A percentile compares a stretch with the other conserved stretches of the same genome.
Evolutionary conservation across 2,329 filamentous ascomycete species (phyloP).

Genomic region (Venturia effusa): DNA sequence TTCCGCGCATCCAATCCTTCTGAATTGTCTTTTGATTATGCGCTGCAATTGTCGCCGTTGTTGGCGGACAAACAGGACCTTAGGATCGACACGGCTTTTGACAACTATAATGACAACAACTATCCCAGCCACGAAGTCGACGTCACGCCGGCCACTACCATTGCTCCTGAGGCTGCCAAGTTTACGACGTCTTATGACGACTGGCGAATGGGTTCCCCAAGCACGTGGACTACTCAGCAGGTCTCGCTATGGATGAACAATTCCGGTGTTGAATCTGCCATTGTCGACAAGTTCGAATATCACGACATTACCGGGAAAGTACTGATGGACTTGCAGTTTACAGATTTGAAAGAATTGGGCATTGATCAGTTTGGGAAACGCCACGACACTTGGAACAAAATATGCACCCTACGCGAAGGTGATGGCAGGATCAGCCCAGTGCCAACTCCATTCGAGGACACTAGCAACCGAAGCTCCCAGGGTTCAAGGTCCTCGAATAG

Average conservation of each 20-base stretch:
- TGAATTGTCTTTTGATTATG: constrained; percentile 39
- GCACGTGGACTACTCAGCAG: constrained; percentile 61
- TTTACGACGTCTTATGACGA: constrained; percentile 42
- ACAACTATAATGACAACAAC: background rate
- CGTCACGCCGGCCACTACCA: constrained; percentile 9
- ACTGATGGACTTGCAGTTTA: constrained; percentile 81
- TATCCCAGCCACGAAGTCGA: constrained; percentile 9
- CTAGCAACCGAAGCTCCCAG: constrained; percentile 21
- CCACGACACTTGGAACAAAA: constrained; percentile 70
- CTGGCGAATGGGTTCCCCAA: constrained; percentile 49
- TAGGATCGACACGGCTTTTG: constrained; percentile 30
- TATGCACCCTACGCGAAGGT: constrained; percentile 52
- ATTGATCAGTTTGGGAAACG: constrained; percentile 74
- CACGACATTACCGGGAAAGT: constrained; percentile 90
- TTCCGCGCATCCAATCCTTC: constrained; percentile 57
- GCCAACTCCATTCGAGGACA: constrained; percentile 39
- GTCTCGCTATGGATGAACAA: constrained; percentile 82
- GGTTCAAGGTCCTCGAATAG: constrained; percentile 14
- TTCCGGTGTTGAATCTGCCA: constrained; percentile 62
- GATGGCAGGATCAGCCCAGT: constrained; percentile 31
- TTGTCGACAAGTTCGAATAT: constrained; percentile 75
- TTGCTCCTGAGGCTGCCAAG: constrained; percentile 32
- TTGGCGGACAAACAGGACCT: constrained; percentile 50
- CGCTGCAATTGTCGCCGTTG: constrained; percentile 61
- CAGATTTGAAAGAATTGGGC: constrained; percentile 71